Percentiles rank a stretch among this genome's conserved stretches.
Evolutionary conservation across 2,329 filamentous ascomycete species (phyloP).

Genomic region (Colletotrichum cordylinicola): DNA sequence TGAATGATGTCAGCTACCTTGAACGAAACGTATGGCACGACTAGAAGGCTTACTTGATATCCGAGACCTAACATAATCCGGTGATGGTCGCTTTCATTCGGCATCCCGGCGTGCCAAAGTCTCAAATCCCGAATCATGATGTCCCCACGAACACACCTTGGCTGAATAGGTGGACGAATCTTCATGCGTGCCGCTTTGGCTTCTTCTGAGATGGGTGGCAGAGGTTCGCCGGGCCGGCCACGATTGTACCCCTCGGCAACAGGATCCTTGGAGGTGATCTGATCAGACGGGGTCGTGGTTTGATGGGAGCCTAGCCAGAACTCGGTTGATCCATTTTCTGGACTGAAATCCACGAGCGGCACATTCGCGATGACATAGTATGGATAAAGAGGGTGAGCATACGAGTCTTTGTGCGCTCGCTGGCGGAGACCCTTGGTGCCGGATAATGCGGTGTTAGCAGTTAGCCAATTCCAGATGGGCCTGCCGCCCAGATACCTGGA

Average conservation of each 20-base stretch:
- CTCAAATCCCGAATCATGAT: slow-evolving; percentile 64
- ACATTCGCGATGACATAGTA: slow-evolving; percentile 29
- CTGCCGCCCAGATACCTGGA: neutral
- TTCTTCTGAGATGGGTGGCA: slow-evolving; percentile 24
- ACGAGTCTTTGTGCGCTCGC: neutral
- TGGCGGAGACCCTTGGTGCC: neutral
- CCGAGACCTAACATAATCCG: slow-evolving; percentile 56
- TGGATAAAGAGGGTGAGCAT: neutral
- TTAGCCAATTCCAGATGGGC: neutral
- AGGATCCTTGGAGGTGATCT: slow-evolving; percentile 42
- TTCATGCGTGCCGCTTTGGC: slow-evolving; percentile 43
- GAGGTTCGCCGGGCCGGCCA: neutral
- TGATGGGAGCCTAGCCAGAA: slow-evolving; percentile 64
- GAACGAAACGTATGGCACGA: neutral
- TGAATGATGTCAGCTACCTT: neutral
- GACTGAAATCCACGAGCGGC: slow-evolving; percentile 53
- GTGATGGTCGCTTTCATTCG: slow-evolving; percentile 55
- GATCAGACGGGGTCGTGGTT: slow-evolving; percentile 24
- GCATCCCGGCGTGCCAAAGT: slow-evolving; percentile 70
- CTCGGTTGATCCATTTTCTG: slow-evolving; percentile 61
- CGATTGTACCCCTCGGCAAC: neutral
- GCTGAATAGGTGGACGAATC: slow-evolving; percentile 52
- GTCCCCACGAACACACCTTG: slow-evolving; percentile 56
- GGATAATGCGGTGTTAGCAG: neutral
- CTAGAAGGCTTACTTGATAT: neutral